phyloP scores from a whole-genome alignment of 306 rosid species.

The Begonia loranthoides region DNA sequence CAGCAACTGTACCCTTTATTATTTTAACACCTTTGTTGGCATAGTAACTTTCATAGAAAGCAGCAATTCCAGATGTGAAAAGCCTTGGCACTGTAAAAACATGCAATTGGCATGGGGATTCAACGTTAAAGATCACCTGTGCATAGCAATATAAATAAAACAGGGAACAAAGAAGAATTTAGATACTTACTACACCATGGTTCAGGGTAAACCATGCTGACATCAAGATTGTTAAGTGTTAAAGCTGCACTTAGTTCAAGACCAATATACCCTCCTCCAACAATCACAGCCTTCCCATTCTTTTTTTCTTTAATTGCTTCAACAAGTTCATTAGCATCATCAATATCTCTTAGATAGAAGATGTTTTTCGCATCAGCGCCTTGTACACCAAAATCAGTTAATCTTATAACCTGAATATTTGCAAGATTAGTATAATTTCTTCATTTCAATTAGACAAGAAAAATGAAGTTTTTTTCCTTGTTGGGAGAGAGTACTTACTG shows the following conservation, averaged over 20 bases:
- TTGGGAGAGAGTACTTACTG: conserved; percentile 32
- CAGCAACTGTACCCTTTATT: conserved; percentile 86
- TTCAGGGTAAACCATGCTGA: conserved; percentile 91
- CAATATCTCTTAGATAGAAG: conserved; percentile 83
- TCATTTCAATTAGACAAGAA: conserved; percentile 3
- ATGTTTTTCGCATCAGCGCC: conserved; percentile 98
- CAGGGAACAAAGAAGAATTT: conserved; percentile 2
- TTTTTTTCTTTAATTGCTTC: conserved; percentile 65
- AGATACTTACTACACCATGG: conserved; percentile 96
- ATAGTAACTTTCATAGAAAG: conserved; percentile 76
- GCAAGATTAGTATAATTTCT: conserved; percentile 3
- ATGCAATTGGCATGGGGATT: conserved; percentile 2
- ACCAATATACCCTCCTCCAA: conserved; percentile 97
- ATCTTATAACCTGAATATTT: conserved; percentile 52
- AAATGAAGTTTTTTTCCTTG: conserved; percentile 7
- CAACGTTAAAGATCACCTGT: background rate
- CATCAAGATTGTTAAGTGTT: conserved; percentile 62
- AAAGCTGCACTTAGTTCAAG: conserved; percentile 85
- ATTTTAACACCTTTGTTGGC: conserved; percentile 69
- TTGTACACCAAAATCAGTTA: conserved; percentile 80
- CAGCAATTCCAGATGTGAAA: conserved; percentile 76
- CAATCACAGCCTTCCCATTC: conserved; percentile 81
- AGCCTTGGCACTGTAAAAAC: conserved; percentile 86
- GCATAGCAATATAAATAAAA: background rate
- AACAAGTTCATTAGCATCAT: conserved; percentile 70